Base-by-base conservation (phyloP, 805 yeast species). In the Kuraishia ogatae region DNA sequence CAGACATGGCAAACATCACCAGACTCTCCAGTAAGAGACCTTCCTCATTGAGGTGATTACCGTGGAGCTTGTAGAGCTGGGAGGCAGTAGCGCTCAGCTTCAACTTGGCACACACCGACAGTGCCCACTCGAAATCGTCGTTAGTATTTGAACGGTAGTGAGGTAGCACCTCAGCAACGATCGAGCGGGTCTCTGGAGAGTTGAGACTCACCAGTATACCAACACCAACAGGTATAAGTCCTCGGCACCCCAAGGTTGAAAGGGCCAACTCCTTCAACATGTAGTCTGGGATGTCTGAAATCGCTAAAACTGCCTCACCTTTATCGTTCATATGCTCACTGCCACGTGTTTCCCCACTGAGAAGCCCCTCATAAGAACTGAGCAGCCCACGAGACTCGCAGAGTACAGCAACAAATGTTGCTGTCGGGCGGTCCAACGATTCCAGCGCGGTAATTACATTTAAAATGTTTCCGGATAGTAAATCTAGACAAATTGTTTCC, bases 61-160 rank as follows among this genome's bases (percentile, higher is more conserved):
- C 88, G 52, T 80, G 82, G 21, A 76, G 71, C 55, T 77, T 75
- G 66, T 79, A 84, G 2, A 87, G 71, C 35, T 76, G 72, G 56
- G 76, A 75, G 0, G 87, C 82, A 13, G 87, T 82, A 7, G 76
- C 69, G n/a, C 82, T 74, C 48, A 87, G 66, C 61, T 79, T 80
- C 65, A 87, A 73, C 60, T 84, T 78, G 13, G 91, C 87, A 70
- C 93, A 86, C 4, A 87, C 73, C 2, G 89, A 80, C 53, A 87
- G 70, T 50, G 85, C 79, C 93, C 93, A 87, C 66, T 87, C 94
- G 58, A 85, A 75, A 64, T 87, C 96, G 64, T 87, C 92, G 63
- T 84, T 85, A 8, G 84, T 83, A 54, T 77, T 70, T 62, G 83
- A 83, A 50, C 83, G 74, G 63, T 74, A 87, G 22, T 75, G 76